phyloP scores from a whole-genome alignment of 2,329 filamentous ascomycete genomes.

The Chaetoscypha palmicola region DNA sequence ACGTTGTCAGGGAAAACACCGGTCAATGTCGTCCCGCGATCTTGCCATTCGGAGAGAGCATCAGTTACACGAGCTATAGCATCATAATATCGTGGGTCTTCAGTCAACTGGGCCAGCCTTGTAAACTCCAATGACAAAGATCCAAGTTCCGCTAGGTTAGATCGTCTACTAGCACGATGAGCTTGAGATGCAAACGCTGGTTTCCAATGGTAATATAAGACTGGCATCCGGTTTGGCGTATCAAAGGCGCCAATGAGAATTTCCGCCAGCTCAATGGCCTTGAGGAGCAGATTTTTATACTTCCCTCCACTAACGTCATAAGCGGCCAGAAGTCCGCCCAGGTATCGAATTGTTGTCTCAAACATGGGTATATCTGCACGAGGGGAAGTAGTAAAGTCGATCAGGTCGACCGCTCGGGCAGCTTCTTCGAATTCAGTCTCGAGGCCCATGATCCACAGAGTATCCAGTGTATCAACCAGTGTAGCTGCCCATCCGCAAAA shows the following conservation, averaged over 20 bases:
- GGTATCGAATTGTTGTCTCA: conserved; percentile 84
- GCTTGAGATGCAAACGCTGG: conserved; percentile 56
- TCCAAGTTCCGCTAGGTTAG: conserved; percentile 51
- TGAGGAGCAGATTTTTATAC: conserved; percentile 60
- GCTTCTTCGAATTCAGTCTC: conserved; percentile 75
- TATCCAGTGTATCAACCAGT: conserved; percentile 74
- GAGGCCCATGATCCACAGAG: conserved; percentile 80
- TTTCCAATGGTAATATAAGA: conserved; percentile 73
- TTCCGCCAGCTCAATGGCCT: conserved; percentile 66
- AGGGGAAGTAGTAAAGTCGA: conserved; percentile 74
- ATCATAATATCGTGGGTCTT: conserved; percentile 79
- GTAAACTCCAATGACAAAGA: conserved; percentile 86
- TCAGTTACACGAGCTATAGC: conserved; percentile 81
- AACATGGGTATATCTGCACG: conserved; percentile 76
- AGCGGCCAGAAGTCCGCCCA: conserved; percentile 77
- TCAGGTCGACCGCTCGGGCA: conserved; percentile 57
- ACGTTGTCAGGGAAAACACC: conserved; percentile 75
- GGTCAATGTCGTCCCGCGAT: conserved; percentile 57
- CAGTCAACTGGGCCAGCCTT: conserved; percentile 76
- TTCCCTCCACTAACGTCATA: conserved; percentile 75
- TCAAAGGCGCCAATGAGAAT: conserved; percentile 68
- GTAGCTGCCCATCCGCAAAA: conserved; percentile 93
- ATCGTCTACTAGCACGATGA: conserved; percentile 50
- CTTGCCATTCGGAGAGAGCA: conserved; percentile 68
- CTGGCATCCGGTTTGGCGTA: conserved; percentile 89